Evolutionary conservation across 208 protist genomes (phyloP).

Genomic region (Acanthamoeba lenticulata): DNA sequence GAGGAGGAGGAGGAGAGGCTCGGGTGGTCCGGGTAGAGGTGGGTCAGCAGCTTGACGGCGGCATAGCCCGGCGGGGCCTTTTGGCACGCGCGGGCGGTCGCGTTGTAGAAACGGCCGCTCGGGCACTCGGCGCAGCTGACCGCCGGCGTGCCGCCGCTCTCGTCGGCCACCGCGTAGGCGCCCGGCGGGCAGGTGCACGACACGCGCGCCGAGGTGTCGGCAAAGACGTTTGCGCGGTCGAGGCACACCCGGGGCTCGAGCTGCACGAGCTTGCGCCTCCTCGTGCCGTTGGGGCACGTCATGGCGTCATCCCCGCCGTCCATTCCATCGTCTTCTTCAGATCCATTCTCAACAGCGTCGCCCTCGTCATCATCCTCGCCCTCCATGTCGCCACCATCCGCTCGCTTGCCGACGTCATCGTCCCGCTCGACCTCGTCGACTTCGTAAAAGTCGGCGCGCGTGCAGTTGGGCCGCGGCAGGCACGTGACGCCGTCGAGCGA

Average conservation of each 20-base stretch:
- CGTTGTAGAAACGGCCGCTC: slow-evolving; percentile 5
- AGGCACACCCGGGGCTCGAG: slow-evolving; percentile 8
- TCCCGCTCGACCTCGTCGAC: too few relatives aligned
- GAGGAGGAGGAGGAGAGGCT: too few relatives aligned
- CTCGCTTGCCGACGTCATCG: too few relatives aligned
- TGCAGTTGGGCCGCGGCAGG: neutral
- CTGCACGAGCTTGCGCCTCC: neutral
- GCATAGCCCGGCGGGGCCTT: neutral
- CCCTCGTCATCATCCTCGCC: too few relatives aligned
- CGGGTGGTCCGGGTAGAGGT: slow-evolving; percentile 41
- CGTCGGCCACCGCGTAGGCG: too few relatives aligned
- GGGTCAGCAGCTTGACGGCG: neutral
- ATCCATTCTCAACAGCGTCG: too few relatives aligned
- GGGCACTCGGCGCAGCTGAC: neutral
- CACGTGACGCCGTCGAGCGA: neutral
- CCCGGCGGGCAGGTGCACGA: slow-evolving; percentile 6
- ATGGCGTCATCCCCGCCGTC: neutral
- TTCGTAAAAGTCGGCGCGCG: too few relatives aligned
- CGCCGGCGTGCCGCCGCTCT: too few relatives aligned
- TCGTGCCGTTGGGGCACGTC: neutral
- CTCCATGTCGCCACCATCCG: too few relatives aligned
- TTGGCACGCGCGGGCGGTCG: neutral
- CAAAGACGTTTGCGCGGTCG: neutral
- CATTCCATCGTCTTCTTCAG: neutral
- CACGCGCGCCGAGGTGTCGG: neutral